phyloP scores from a whole-genome alignment of 495 filamentous ascomycete genomes.

The Hyaloscypha bicolor region DNA sequence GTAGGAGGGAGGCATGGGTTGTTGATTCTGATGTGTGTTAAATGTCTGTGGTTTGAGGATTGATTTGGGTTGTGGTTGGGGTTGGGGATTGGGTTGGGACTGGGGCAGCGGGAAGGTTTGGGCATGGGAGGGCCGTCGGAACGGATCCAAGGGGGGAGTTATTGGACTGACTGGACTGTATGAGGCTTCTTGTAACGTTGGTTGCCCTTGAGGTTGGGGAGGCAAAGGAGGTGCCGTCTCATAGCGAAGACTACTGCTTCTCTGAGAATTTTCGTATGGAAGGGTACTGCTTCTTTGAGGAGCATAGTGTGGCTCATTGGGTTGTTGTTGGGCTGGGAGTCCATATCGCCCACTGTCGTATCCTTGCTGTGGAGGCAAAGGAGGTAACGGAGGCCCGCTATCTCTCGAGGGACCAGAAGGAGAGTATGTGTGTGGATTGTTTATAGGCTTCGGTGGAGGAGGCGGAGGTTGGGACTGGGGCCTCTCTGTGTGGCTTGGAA shows the following conservation, averaged over 20 bases:
- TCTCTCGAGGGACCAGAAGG: conserved; percentile 15
- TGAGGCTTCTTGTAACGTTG: conserved; percentile 18
- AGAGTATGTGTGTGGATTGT: conserved; percentile 12
- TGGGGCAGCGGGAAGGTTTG: conserved; percentile 23
- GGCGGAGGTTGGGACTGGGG: conserved; percentile 39
- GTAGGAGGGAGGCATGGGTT: conserved; percentile 34
- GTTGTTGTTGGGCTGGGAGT: conserved; percentile 16
- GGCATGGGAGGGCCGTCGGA: conserved; percentile 17
- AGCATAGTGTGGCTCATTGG: conserved; percentile 20
- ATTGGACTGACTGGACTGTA: conserved; percentile 32
- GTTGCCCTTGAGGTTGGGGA: conserved; percentile 30
- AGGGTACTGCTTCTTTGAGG: conserved; percentile 14
- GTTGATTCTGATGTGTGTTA: conserved; percentile 18
- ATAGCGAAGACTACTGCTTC: conserved; percentile 31
- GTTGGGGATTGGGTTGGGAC: conserved; percentile 10
- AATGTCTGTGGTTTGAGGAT: not conserved
- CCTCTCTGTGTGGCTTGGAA: conserved; percentile 16
- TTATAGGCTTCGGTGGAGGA: conserved; percentile 39
- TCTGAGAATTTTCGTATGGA: conserved; percentile 7
- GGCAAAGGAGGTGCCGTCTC: conserved; percentile 33
- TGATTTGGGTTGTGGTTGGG: not conserved
- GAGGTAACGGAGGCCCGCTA: conserved; percentile 43
- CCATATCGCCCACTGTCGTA: conserved; percentile 16
- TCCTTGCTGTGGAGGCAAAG: conserved; percentile 37
- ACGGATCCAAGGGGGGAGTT: conserved; percentile 15